Conservation (phyloP, 768 basidiomycete species). For the Leccinum fibrillosum region DNA sequence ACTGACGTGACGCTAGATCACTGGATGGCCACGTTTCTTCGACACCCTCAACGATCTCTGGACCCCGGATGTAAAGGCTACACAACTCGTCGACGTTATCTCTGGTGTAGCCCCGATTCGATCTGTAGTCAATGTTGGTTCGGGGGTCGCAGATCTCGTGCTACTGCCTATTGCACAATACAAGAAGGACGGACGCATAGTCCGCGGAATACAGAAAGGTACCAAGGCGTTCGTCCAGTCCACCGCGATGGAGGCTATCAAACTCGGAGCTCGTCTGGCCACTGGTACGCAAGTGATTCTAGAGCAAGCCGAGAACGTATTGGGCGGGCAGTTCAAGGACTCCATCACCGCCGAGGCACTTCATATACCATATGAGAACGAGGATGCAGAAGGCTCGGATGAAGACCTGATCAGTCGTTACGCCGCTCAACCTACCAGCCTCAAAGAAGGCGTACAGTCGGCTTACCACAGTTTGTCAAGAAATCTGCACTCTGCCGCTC, state of each 20-base stretch:
- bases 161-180: conserved; percentile 96
- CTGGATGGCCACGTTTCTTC: conserved; percentile 88
- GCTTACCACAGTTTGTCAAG: conserved; percentile 87
- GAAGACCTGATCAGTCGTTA: conserved; percentile 80
- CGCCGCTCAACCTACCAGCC: conserved; percentile 83
- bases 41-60: conserved; percentile 95
- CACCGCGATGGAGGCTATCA: conserved; percentile 94
- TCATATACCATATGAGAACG: conserved; percentile 40
- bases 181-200: conserved; percentile 91
- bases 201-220: conserved; percentile 92
- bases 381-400: conserved; percentile 29
- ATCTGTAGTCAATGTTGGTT: conserved; percentile 95
- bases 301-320: conserved; percentile 88
- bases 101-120: conserved; percentile 96
- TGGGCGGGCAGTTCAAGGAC: conserved; percentile 75
- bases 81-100: conserved; percentile 94
- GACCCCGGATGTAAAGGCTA: conserved; percentile 99
- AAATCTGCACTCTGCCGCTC: conserved; percentile 91
- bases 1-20: conserved; percentile 56
- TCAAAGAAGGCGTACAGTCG: conserved; percentile 83
- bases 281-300: conserved; percentile 98
- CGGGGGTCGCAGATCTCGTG: conserved; percentile 94
- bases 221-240: conserved; percentile 91
- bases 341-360: conserved; percentile 67
- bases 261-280: conserved; percentile 88